Evolutionary conservation across 1,284 basidiomycete species (phyloP).

Genomic region (Chondrostereum purpureum): DNA sequence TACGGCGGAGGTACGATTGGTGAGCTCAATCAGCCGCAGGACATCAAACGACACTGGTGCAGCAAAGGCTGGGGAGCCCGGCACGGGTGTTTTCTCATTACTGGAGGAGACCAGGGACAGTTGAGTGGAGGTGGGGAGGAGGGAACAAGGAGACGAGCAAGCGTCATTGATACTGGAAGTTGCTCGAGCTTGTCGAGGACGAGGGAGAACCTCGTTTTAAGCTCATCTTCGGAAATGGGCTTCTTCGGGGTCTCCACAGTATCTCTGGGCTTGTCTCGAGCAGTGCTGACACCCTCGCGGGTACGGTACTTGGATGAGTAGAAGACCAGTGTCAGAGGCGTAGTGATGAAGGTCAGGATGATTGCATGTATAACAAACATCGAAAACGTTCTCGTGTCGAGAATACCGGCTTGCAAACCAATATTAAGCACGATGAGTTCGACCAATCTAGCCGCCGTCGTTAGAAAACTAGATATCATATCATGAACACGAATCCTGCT

Average conservation of each 20-base stretch:
- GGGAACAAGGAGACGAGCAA: conserved; percentile 50
- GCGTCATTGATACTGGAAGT: conserved; percentile 63
- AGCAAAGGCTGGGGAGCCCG: conserved; percentile 5
- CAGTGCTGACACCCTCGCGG: conserved; percentile 17
- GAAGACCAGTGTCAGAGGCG: conserved; percentile 71
- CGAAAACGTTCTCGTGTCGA: conserved; percentile 67
- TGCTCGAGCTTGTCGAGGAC: conserved; percentile 87
- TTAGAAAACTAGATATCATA: conserved; percentile 1
- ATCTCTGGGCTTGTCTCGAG: conserved; percentile 13
- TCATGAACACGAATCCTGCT: conserved; percentile 18
- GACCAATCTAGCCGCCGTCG: conserved; percentile 65
- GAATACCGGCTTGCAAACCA: conserved; percentile 74
- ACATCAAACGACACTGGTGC: conserved; percentile 52
- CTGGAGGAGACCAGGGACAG: neutral
- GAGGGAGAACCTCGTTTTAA: conserved; percentile 63
- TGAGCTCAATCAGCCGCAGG: conserved; percentile 84
- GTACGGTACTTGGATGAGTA: conserved; percentile 60
- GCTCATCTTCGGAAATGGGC: conserved; percentile 25
- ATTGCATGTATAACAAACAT: conserved; percentile 92
- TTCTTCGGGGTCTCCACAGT: conserved; percentile 14
- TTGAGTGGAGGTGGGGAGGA: conserved; percentile 16
- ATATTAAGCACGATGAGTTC: conserved; percentile 93
- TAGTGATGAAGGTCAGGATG: conserved; percentile 81
- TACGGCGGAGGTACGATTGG: conserved; percentile 81
- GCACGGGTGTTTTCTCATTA: conserved; percentile 12